phyloP scores from a whole-genome alignment of 225 moss, liverwort and hornwort genomes.

The Polytrichum commune region DNA sequence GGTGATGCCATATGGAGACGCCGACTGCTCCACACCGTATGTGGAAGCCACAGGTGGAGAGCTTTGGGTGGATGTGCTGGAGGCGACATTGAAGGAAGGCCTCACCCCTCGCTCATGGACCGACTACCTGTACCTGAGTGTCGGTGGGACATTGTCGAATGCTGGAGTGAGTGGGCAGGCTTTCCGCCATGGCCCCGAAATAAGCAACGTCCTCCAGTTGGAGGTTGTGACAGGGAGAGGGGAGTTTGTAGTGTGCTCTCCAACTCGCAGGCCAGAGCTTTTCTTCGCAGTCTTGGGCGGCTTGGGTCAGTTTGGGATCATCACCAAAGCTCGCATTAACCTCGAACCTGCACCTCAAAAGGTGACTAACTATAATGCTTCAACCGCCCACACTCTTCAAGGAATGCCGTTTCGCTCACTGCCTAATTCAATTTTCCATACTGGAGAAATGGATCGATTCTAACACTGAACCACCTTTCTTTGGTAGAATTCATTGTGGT shows the following conservation, averaged over 20 bases:
- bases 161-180: conserved; percentile 92
- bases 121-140: conserved; percentile 76
- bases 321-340: conserved; percentile 69
- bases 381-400: too few species aligned
- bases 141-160: conserved; percentile 94
- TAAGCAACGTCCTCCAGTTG: conserved; percentile 71
- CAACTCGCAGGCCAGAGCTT: conserved; percentile 32
- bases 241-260: conserved; percentile 56
- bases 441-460: too few species aligned
- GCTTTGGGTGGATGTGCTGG: conserved; percentile 81
- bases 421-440: too few species aligned
- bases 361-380: conserved; percentile 17
- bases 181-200: conserved; percentile 80
- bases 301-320: conserved; percentile 87
- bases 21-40: conserved; percentile 25
- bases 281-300: conserved; percentile 82
- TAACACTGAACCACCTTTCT: too few species aligned
- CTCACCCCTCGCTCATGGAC: conserved; percentile 77
- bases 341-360: conserved; percentile 55
- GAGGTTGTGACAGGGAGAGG: conserved; percentile 80
- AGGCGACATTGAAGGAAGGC: conserved; percentile 44
- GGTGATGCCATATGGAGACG: conserved; percentile 38
- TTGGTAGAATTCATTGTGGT: too few species aligned
- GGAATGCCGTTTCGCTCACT: too few species aligned
- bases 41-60: conserved; percentile 76